Conservation (phyloP, 208 protist species). For the Porcisia deanei region DNA sequence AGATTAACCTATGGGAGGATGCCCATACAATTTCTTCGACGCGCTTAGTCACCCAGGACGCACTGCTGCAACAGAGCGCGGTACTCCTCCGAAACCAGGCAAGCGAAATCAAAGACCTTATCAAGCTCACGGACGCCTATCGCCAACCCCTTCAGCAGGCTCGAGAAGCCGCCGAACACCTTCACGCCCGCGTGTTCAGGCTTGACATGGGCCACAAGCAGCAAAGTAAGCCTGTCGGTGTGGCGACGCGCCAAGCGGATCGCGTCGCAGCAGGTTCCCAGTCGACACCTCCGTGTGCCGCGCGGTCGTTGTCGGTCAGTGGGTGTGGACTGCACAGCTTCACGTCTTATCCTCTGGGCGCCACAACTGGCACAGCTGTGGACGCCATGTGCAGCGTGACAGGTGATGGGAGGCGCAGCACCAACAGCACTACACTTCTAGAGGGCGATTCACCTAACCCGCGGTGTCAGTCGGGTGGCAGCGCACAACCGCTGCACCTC, state of each 20-base stretch:
- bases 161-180: slow-evolving; percentile 12
- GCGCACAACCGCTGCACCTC: not conserved
- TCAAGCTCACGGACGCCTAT: slow-evolving; percentile 37
- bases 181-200: not conserved
- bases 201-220: slow-evolving; percentile 2
- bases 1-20: slow-evolving; percentile 69
- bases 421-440: not conserved
- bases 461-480: slow-evolving; percentile 11
- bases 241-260: not conserved
- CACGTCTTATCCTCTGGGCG: not conserved
- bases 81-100: slow-evolving; percentile 30
- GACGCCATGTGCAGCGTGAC: not conserved
- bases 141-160: slow-evolving; percentile 7
- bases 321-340: not conserved
- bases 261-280: not conserved
- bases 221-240: slow-evolving; percentile 2
- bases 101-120: slow-evolving; percentile 40
- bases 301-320: not conserved
- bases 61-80: slow-evolving; percentile 29
- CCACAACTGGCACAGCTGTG: not conserved
- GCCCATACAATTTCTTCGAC: slow-evolving; percentile 45
- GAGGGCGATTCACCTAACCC: slow-evolving; percentile 28
- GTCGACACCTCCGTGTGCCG: not conserved
- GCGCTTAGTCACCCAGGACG: slow-evolving; percentile 30
- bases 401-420: not conserved